Percentiles rank a stretch among this genome's conserved stretches.
These are phyloP conservation scores for Simplicillium aogashimaense DNA, from an alignment of 2,329 filamentous ascomycete species.

Conservation along the genomic window DNA sequence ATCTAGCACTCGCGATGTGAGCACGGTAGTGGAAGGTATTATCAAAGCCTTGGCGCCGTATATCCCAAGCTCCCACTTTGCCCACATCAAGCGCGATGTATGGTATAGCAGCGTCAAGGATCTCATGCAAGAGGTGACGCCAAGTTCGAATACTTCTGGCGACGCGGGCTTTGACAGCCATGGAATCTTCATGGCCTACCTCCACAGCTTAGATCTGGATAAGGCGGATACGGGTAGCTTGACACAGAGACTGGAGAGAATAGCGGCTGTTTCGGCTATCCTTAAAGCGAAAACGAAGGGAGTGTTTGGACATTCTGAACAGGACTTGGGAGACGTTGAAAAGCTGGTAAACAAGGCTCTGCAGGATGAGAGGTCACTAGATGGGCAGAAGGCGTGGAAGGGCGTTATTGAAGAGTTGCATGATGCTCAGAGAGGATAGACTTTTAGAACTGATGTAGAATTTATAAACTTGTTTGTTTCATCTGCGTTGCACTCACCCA, in stretches of 20 bases:
- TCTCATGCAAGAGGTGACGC: constrained; percentile 31
- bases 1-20: constrained; percentile 23
- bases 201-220: constrained; percentile 36
- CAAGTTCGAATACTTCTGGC: constrained; percentile 10
- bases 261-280: constrained; percentile 32
- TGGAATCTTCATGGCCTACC: constrained; percentile 23
- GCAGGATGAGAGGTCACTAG: constrained; percentile 30
- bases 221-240: constrained; percentile 38
- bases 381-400: constrained; percentile 33
- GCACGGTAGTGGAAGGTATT: constrained; percentile 27
- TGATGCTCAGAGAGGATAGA: background rate
- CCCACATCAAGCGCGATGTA: constrained; percentile 33
- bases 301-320: constrained; percentile 24
- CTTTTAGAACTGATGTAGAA: too few species aligned
- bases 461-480: too few species aligned
- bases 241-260: constrained; percentile 36
- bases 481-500: too few species aligned
- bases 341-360: constrained; percentile 23
- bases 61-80: constrained; percentile 26
- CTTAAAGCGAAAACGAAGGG: constrained; percentile 31
- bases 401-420: constrained; percentile 21
- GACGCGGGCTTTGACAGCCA: constrained; percentile 10
- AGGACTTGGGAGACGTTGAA: constrained; percentile 18
- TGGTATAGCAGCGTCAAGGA: constrained; percentile 43
- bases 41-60: constrained; percentile 29